Base-by-base conservation (phyloP, 2,329 filamentous ascomycete species). In the Calonectria naviculata region DNA sequence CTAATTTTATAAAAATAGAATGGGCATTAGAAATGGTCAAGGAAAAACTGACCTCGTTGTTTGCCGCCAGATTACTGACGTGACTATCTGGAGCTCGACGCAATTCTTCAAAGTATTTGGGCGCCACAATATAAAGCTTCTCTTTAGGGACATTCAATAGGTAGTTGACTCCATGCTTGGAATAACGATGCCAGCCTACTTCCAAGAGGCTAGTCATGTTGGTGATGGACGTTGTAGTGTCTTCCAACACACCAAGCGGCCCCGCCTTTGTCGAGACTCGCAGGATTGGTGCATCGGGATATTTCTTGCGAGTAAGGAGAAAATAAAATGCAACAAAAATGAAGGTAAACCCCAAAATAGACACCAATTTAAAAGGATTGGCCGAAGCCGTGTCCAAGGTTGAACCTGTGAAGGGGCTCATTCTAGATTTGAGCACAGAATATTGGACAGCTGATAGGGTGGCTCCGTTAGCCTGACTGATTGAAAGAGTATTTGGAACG, bases 61-160 rank as follows among this genome's bases (percentile, higher is more conserved):
- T 54, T 4, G 49, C 49, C 12, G 49, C 49, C 17, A 54, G 49
- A 54, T 54, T 54, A 28, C 49, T 54, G 7, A 54, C 49, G 21
- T 54, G 49, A 15, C 28, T 54, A 7, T 54, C 49, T 12, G 49
- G 49, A 12, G 49, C 49, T 34, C 49, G 49, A 54, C 49, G 49
- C 6, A 54, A 34, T 21, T 65, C 62, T 21, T 65, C 62, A 38
- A 65, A 65, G 9, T 65, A 65, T 28, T 65, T 65, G 10, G 62
- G 62, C 10, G 62, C 62, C n/a, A 65, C 46, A 41, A 65, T 65
- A 31, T 65, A 65, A 12, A 65, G 46, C 8, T 65, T 65, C 21
- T 65, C 62, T 65, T 65, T 65, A n/a, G 62, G 62, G 15, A 65
- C 62, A 38, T 65, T 54, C 62, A 65, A 28, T n/a, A 65, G 17